Base-by-base conservation (phyloP, 352 stramenopile genomes). In the Blastocystis sp. region DNA sequence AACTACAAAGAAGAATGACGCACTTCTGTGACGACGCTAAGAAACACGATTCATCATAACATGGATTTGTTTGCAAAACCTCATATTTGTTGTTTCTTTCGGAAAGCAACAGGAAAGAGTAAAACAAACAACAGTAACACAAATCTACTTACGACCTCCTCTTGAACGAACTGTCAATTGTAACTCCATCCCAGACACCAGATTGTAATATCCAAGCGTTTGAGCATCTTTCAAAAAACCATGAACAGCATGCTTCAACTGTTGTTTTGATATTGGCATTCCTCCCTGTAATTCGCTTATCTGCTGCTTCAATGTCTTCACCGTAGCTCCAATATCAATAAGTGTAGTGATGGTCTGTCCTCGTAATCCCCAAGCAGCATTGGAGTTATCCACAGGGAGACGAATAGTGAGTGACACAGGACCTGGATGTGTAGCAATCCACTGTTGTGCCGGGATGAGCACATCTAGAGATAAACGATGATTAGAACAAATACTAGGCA, bases 231-330 rank as follows among this genome's bases (percentile, higher is more conserved):
- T 98, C 77, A 97, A 90, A 80, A 98, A 98, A 4, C 93, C 94
- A 37, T 89, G 35, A 80, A 91, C 90, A 5, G 92, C 88, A 87
- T 91, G 80, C 89, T 96, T 97, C 24, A 98, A 88, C 89, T 98
- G 94, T 90, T 97, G 94, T 89, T 98, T 98, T 90, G 97, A 97
- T 42, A 93, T 88, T 3, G 94, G 94, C 94, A 98, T 98, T 7
- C 90, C 91, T 49, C 93, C 92, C 52, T 97, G 89, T 59, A 95
- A 89, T 2, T 86, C 80, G 9, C 81, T 71, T 43, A 98, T 86
- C 74, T 94, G 91, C 86, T 95, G 90, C 89, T 98, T 98, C 24
- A 98, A 71, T 21, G 91, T 90, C 56, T 96, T 95, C 42, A 98
- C 92, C 12, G 90, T 95, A 12, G 93, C 91, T 88, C 92, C 93